These are phyloP conservation scores for Leccinum fibrillosum DNA, from an alignment of 768 basidiomycete species.

Conservation along the genomic window DNA sequence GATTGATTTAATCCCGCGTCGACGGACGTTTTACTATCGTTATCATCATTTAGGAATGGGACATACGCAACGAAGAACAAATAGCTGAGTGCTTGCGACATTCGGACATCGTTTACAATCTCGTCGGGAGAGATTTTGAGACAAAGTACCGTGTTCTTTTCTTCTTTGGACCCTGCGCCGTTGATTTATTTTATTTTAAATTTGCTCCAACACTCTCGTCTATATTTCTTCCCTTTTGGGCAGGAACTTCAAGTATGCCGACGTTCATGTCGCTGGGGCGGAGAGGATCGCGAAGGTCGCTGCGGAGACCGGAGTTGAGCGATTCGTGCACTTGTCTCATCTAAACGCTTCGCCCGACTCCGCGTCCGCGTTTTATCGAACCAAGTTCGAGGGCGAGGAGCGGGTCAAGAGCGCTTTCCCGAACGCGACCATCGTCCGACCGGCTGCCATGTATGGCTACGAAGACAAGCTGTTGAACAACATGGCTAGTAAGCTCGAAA, in stretches of 20 bases:
- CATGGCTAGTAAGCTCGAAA: slow-evolving; percentile 69
- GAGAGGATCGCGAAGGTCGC: slow-evolving; percentile 84
- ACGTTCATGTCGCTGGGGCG: slow-evolving; percentile 81
- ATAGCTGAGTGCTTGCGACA: slow-evolving; percentile 92
- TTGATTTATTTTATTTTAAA: slow-evolving; percentile 11
- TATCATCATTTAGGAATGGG: slow-evolving; percentile 76
- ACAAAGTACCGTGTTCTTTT: slow-evolving; percentile 71
- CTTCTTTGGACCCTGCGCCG: slow-evolving; percentile 11
- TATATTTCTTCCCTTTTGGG: slow-evolving; percentile 4
- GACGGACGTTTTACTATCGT: background rate
- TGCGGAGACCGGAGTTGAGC: slow-evolving; percentile 70
- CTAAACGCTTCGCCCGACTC: slow-evolving; percentile 83
- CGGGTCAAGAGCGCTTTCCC: slow-evolving; percentile 82
- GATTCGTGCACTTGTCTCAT: slow-evolving; percentile 93
- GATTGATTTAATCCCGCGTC: slow-evolving; percentile 19
- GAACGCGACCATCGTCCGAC: slow-evolving; percentile 83
- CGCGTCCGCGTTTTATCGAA: slow-evolving; percentile 77
- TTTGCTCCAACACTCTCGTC: background rate
- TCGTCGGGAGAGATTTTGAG: slow-evolving; percentile 90
- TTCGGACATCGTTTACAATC: slow-evolving; percentile 96
- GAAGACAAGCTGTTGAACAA: slow-evolving; percentile 94
- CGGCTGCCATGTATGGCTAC: slow-evolving; percentile 83
- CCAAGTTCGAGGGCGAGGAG: slow-evolving; percentile 89
- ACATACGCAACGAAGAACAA: slow-evolving; percentile 83
- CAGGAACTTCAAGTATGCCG: slow-evolving; percentile 85